A percentile compares a stretch with the other conserved stretches of the same genome.
Conservation (phyloP, 2,329 filamentous ascomycete genomes). For the Trichoderma atroviride region DNA sequence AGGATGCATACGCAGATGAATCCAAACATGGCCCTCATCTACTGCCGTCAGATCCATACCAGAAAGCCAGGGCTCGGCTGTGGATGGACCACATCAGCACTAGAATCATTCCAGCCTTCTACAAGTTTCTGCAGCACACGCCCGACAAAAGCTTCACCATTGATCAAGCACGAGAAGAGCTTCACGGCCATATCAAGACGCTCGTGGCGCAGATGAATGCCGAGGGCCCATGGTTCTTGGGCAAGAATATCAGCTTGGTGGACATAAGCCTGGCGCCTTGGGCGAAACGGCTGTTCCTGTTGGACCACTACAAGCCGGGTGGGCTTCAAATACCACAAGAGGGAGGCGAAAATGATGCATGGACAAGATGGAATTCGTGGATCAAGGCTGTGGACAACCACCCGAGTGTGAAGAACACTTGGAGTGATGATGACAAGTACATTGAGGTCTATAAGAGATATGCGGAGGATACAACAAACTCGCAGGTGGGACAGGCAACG, state of each 20-base stretch:
- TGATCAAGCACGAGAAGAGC: conserved; percentile 58
- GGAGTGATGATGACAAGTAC: conserved; percentile 69
- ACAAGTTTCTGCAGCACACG: conserved; percentile 62
- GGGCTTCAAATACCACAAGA: conserved; percentile 53
- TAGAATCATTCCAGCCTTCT: conserved; percentile 69
- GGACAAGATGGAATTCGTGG: conserved; percentile 69
- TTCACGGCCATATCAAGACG: conserved; percentile 60
- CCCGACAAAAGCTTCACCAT: conserved; percentile 52
- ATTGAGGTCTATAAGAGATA: conserved; percentile 69
- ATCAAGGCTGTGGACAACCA: conserved; percentile 59
- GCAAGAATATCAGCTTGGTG: conserved; percentile 63
- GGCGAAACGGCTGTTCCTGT: conserved; percentile 71
- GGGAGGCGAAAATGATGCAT: conserved; percentile 57
- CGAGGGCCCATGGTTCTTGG: conserved; percentile 65
- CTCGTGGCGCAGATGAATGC: conserved; percentile 65
- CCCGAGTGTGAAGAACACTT: conserved; percentile 67
- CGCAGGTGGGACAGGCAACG: conserved; percentile 63
- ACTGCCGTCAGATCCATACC: conserved; percentile 64
- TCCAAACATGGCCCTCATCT: conserved; percentile 49
- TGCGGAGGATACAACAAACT: conserved; percentile 66
- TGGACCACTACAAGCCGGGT: conserved; percentile 72
- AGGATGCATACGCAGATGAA: conserved; percentile 65
- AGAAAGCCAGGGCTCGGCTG: conserved; percentile 65
- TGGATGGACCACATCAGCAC: conserved; percentile 75
- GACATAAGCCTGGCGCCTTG: conserved; percentile 74